These are phyloP conservation scores for Plicaturopsis crispa DNA, from an alignment of 768 basidiomycete species.

Conservation along the genomic window DNA sequence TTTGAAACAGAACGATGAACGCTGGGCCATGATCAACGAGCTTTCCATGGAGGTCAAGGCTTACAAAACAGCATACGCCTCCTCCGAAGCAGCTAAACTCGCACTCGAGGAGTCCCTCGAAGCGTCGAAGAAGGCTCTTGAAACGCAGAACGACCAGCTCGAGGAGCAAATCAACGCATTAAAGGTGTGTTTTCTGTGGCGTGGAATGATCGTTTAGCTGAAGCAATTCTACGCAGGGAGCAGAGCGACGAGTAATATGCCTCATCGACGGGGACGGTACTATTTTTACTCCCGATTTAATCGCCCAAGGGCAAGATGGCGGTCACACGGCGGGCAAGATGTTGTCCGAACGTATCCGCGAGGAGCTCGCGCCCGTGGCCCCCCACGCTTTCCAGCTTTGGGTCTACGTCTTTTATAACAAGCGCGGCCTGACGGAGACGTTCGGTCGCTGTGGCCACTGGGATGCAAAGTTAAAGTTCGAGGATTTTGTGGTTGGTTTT, in stretches of 20 bases:
- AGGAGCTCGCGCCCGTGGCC: constrained; percentile 13
- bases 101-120: constrained; percentile 5
- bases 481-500: constrained; percentile 62
- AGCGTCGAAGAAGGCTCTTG: constrained; percentile 2
- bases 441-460: constrained; percentile 28
- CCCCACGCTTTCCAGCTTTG: constrained; percentile 38
- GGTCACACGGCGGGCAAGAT: constrained; percentile 48
- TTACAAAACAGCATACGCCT: constrained; percentile 19
- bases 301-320: constrained; percentile 47
- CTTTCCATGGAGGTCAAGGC: constrained; percentile 16
- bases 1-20: constrained; percentile 11
- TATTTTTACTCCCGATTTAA: constrained; percentile 49
- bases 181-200: constrained; percentile 14
- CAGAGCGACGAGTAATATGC: constrained; percentile 30
- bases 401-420: constrained; percentile 60
- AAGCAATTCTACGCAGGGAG: constrained; percentile 11
- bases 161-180: constrained; percentile 18
- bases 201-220: constrained; percentile 2
- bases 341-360: constrained; percentile 26
- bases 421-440: constrained; percentile 47
- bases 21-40: constrained; percentile 14
- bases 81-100: constrained; percentile 12
- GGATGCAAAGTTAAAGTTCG: constrained; percentile 35
- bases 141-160: constrained; percentile 8
- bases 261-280: constrained; percentile 60